Evolutionary conservation across 2,329 filamentous ascomycete species (phyloP), one percentile per base, ranked within the genome.

Genomic region (Cladosporium sphaerospermum): DNA sequence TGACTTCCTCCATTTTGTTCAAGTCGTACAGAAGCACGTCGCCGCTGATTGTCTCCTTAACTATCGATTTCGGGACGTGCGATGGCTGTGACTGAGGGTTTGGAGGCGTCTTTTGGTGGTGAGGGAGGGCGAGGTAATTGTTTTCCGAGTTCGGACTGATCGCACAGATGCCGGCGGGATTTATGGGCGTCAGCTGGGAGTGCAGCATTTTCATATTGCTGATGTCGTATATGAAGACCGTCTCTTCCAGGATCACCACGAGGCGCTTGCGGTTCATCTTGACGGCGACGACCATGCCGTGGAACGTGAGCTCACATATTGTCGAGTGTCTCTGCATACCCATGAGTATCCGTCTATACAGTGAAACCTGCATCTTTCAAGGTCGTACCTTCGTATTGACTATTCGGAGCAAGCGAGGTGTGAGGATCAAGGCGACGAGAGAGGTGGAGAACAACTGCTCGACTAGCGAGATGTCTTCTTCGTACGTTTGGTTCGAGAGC

Each of bases 401-500:
- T 65, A 99, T 97, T 61, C 95, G 89, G 52, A 99, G 78, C 55
- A 95, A 87, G 53, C 93, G 82, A 4, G 93, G 93, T 16, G 93
- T 96, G 40, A 96, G 78, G 58, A 96, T 91, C 52, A 97, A 79
- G 50, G 93, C 93, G 54, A 99, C 92, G 34, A 99, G 82, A 2
- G 93, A 97, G 32, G 93, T 97, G 32, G 92, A 96, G 73, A 99
- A 99, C 59, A 99, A 83, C 91, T 97, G 97, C 75, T 99, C 93
- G 64, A 97, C 86, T 60, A 96, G 90, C 44, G 90, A 88, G 52
- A 99, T 92, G 70, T 97, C 95, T 53, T 68, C 64, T 67, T 97
- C 90, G 68, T 92, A 88, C 66, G 89, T 93, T 69, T 91, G 92
- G 71, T 93, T 96, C 67, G 91, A 90, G 72, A 95, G 93, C 62